Evolutionary conservation across 169 alveolate genomes (phyloP).

Genomic region (Plasmodium coatneyi): DNA sequence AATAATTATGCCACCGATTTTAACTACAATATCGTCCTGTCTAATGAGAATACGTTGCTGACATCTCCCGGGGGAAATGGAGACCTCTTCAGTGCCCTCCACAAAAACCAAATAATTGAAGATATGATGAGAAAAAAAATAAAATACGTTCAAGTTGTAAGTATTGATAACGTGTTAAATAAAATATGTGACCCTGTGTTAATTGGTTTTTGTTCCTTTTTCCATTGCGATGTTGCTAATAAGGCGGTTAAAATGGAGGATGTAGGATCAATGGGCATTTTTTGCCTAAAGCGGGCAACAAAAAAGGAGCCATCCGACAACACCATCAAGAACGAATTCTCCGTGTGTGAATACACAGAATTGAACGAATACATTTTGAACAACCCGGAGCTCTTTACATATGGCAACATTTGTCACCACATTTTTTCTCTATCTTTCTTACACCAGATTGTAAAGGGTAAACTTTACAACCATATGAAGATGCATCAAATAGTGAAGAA

Average conservation of each 20-base stretch:
- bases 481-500: slow-evolving; percentile 77
- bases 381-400: slow-evolving; percentile 43
- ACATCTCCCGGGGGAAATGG: slow-evolving; percentile 84
- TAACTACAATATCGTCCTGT: slow-evolving; percentile 25
- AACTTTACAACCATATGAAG: slow-evolving; percentile 75
- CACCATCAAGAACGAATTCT: not conserved
- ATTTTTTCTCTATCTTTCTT: slow-evolving; percentile 77
- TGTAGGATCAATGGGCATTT: slow-evolving; percentile 37
- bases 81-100: slow-evolving; percentile 76
- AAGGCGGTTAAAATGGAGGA: slow-evolving; percentile 48
- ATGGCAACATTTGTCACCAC: slow-evolving; percentile 86
- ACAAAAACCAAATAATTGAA: slow-evolving; percentile 36
- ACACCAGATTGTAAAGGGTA: slow-evolving; percentile 69
- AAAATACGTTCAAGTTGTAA: slow-evolving; percentile 55
- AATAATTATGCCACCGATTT: slow-evolving; percentile 57
- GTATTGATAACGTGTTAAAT: slow-evolving; percentile 72
- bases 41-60: slow-evolving; percentile 8
- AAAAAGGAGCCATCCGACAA: not conserved
- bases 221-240: slow-evolving; percentile 54
- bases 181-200: slow-evolving; percentile 69
- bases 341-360: slow-evolving; percentile 74
- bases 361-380: slow-evolving; percentile 12
- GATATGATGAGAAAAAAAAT: slow-evolving; percentile 47
- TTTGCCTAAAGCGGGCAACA: slow-evolving; percentile 18
- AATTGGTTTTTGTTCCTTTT: slow-evolving; percentile 47